These are phyloP conservation scores for Fusarium nisikadoi DNA, from an alignment of 2,329 filamentous ascomycete species.

Conservation along the genomic window DNA sequence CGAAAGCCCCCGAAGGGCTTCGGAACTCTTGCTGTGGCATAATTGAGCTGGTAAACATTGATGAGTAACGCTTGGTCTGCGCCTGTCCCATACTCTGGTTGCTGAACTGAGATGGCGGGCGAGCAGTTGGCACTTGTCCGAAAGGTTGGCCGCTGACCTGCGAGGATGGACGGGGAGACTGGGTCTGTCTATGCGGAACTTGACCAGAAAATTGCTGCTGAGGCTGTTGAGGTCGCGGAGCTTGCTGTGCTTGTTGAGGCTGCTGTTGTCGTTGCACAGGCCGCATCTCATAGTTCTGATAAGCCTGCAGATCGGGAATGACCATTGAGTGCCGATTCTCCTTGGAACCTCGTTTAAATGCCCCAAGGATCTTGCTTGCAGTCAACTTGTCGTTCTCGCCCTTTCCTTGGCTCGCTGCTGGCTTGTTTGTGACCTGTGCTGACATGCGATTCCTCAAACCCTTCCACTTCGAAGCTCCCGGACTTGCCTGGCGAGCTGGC, in stretches of 20 bases:
- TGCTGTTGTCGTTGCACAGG: slow-evolving; percentile 22
- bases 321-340: slow-evolving; percentile 37
- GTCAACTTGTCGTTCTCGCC: slow-evolving; percentile 38
- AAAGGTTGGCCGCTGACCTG: slow-evolving; percentile 23
- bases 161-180: slow-evolving; percentile 16
- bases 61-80: slow-evolving; percentile 33
- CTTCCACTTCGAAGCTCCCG: slow-evolving; percentile 48
- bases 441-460: slow-evolving; percentile 49
- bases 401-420: slow-evolving; percentile 30
- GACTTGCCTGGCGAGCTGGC: slow-evolving; percentile 30
- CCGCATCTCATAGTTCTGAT: slow-evolving; percentile 38
- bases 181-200: slow-evolving; percentile 5
- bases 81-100: slow-evolving; percentile 18
- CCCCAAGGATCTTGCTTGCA: slow-evolving; percentile 46
- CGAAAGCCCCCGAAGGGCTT: slow-evolving; percentile 3
- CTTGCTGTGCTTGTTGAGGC: not conserved
- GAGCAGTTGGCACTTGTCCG: slow-evolving; percentile 23
- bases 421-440: slow-evolving; percentile 43
- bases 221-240: slow-evolving; percentile 9
- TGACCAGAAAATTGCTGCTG: slow-evolving; percentile 23
- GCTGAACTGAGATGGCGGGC: slow-evolving; percentile 29
- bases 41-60: slow-evolving; percentile 30
- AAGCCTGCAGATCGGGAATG: slow-evolving; percentile 21
- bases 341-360: slow-evolving; percentile 49
- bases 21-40: slow-evolving; percentile 33